These are phyloP conservation scores for Filobasidium floriforme DNA, from an alignment of 768 basidiomycete genomes.

Conservation along the genomic window DNA sequence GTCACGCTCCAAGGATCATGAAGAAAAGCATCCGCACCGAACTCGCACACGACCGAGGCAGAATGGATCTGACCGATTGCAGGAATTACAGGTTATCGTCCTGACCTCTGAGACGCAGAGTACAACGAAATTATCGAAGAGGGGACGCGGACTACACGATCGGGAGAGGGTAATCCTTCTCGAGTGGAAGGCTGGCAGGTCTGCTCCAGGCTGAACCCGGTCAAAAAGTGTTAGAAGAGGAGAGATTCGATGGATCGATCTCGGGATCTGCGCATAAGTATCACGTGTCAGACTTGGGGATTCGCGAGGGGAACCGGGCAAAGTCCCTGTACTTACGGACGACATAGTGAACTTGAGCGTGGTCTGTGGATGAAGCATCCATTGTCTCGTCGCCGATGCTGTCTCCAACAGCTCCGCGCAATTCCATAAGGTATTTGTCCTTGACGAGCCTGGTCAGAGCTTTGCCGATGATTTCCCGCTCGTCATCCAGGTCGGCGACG, in stretches of 20 bases:
- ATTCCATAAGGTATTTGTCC: constrained; percentile 69
- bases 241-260: constrained; percentile 25
- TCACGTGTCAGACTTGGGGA: not conserved
- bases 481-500: constrained; percentile 79
- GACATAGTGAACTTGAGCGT: constrained; percentile 25
- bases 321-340: constrained; percentile 22
- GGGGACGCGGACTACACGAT: too few species aligned
- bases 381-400: not conserved
- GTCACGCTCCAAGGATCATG: too few species aligned
- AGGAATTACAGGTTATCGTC: too few species aligned
- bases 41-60: too few species aligned
- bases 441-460: constrained; percentile 82
- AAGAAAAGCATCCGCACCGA: too few species aligned
- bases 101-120: too few species aligned
- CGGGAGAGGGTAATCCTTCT: too few species aligned
- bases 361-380: constrained; percentile 2
- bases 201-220: too few species aligned
- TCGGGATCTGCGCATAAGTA: constrained; percentile 17
- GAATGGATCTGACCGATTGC: too few species aligned
- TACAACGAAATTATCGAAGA: too few species aligned
- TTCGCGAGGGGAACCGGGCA: not conserved
- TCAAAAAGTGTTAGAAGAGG: constrained; percentile 6
- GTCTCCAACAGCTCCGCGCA: constrained; percentile 56
- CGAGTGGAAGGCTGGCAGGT: too few species aligned
- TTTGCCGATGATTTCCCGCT: constrained; percentile 82